These are phyloP conservation scores for Ceratocystis huliohia DNA, from an alignment of 2,329 filamentous ascomycete species.

Conservation along the genomic window DNA sequence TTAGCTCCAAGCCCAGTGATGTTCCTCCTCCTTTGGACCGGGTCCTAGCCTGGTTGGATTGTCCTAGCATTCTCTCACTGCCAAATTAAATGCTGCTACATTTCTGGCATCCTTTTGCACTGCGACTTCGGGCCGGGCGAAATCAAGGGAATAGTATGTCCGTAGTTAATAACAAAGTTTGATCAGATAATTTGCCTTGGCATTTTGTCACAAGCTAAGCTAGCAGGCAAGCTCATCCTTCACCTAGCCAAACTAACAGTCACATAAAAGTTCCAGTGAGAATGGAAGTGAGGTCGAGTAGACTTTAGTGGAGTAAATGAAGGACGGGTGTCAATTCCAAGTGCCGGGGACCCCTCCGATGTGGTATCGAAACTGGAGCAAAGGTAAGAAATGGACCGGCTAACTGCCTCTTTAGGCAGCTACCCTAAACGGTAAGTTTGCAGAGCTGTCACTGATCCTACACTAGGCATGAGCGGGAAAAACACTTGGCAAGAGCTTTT, in stretches of 20 bases:
- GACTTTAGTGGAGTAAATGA: neutral
- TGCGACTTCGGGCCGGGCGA: conserved; percentile 4
- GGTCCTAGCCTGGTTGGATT: neutral
- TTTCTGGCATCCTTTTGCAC: neutral
- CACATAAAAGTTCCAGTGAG: neutral
- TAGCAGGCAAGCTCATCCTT: neutral
- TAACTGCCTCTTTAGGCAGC: neutral
- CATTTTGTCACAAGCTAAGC: neutral
- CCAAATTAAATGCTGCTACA: neutral
- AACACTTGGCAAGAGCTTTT: neutral
- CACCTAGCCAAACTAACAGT: neutral
- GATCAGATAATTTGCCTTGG: conserved; percentile 15
- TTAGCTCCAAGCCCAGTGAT: no score
- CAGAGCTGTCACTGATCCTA: conserved; percentile 4
- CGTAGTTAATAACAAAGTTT: neutral
- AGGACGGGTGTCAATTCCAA: neutral
- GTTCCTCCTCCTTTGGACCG: neutral
- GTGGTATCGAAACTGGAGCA: neutral
- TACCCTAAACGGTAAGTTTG: neutral
- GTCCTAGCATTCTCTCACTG: neutral
- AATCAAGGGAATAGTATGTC: neutral
- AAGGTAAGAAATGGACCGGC: neutral
- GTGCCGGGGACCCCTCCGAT: conserved; percentile 1
- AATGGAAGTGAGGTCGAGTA: no score
- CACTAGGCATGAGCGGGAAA: neutral